Evolutionary conservation across 1,284 basidiomycete species (phyloP), one percentile per base, ranked within the genome.

Genomic region (Sanghuangporus weigelae): DNA sequence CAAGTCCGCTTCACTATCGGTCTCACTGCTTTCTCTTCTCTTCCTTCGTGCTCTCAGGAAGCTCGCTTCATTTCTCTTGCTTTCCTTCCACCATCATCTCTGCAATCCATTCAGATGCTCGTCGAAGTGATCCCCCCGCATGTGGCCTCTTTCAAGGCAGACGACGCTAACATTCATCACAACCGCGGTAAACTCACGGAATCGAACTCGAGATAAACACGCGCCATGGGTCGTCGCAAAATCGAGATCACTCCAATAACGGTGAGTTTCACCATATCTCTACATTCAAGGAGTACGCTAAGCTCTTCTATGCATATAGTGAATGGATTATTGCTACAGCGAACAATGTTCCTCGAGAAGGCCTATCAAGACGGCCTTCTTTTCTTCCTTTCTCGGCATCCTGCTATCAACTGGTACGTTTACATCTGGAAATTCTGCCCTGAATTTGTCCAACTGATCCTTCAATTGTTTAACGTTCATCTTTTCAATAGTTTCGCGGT

Each of bases 221-320:
- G 23, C 48, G 31, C 55, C 36, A 67, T 67, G 67, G 67, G 67
- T 23, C 64, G 67, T 39, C 60, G 65, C 31, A 67, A 67, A 48
- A 67, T 67, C 55, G 67, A 67, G 57, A 67, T 67, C 54, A 59
- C 59, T 35, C 67, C 67, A 38, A 67, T 67, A 46, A 61, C 64
- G 35, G 67, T 66, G 46, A 23, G 65, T 49, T 1, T 2, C n/a
- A 40, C n/a, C n/a, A n/a, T n/a, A n/a, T n/a, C n/a, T n/a, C n/a
- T n/a, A n/a, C n/a, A n/a, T n/a, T n/a, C n/a, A n/a, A n/a, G n/a
- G n/a, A n/a, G n/a, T n/a, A n/a, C n/a, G n/a, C n/a, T n/a, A n/a
- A n/a, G n/a, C n/a, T n/a, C n/a, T n/a, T n/a, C n/a, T n/a, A n/a
- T n/a, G n/a, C n/a, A n/a, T n/a, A n/a, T n/a, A n/a, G n/a, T n/a